phyloP scores from a whole-genome alignment of 768 basidiomycete species.

The Exsudoporus frostii region DNA sequence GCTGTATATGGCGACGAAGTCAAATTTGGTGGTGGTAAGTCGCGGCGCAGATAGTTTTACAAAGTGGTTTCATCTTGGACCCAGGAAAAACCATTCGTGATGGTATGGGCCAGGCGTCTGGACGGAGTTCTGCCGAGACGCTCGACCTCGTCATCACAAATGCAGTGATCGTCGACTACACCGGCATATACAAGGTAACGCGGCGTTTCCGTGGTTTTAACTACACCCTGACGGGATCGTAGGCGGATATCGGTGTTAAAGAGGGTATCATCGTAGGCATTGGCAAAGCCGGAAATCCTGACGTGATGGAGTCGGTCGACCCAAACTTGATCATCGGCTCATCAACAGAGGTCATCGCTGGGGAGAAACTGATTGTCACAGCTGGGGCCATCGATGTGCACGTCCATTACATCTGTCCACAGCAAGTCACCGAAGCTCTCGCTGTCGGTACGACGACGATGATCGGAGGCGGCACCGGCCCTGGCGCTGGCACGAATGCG shows the following conservation, averaged over 20 bases:
- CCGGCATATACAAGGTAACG: slow-evolving; percentile 86
- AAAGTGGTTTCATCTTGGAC: neutral
- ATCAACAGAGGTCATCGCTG: slow-evolving; percentile 93
- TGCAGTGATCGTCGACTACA: slow-evolving; percentile 91
- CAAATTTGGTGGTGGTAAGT: slow-evolving; percentile 91
- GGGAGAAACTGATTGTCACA: slow-evolving; percentile 91
- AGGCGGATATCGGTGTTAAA: slow-evolving; percentile 96
- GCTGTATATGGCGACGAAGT: slow-evolving; percentile 94
- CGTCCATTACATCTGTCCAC: slow-evolving; percentile 93
- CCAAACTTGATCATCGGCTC: slow-evolving; percentile 77
- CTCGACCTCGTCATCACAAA: slow-evolving; percentile 96
- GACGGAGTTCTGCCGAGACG: slow-evolving; percentile 58
- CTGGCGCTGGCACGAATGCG: slow-evolving; percentile 83
- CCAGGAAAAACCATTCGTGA: slow-evolving; percentile 91
- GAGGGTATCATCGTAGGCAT: slow-evolving; percentile 78
- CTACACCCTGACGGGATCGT: slow-evolving; percentile 3
- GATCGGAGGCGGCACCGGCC: slow-evolving; percentile 96
- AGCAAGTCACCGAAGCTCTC: slow-evolving; percentile 84
- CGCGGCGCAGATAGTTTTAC: neutral
- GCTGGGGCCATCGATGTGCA: slow-evolving; percentile 93
- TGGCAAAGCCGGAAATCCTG: slow-evolving; percentile 98
- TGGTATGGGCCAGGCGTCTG: slow-evolving; percentile 93
- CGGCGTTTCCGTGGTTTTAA: neutral
- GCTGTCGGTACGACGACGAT: slow-evolving; percentile 86
- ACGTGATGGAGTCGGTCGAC: slow-evolving; percentile 81